Evolutionary conservation across 495 filamentous ascomycete genomes (phyloP).

Genomic region (Trichoderma virens): DNA sequence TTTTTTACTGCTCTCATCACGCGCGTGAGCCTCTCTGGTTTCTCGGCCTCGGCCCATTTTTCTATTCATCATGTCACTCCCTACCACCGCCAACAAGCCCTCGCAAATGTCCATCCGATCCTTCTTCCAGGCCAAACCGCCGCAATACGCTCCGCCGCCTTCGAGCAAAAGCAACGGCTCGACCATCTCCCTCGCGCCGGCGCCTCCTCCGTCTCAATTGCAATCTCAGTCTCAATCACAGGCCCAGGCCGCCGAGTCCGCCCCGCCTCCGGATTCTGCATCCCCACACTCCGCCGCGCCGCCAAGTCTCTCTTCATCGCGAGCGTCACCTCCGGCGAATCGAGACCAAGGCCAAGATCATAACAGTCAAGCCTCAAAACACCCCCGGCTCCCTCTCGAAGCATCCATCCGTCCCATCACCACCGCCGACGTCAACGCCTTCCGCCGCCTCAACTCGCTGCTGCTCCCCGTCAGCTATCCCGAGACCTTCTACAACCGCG

Average conservation of each 20-base stretch:
- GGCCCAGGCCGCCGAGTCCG: too few species aligned
- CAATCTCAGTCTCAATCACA: neutral
- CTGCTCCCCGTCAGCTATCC: constrained; percentile 85
- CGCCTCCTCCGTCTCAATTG: constrained; percentile 4
- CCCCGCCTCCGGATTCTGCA: neutral
- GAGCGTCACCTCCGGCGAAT: neutral
- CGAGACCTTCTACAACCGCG: constrained; percentile 74
- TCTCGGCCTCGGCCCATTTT: too few species aligned
- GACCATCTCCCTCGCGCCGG: constrained; percentile 15
- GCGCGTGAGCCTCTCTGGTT: too few species aligned
- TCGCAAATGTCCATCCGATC: constrained; percentile 43
- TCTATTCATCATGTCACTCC: constrained; percentile 24
- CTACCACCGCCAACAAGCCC: constrained; percentile 19
- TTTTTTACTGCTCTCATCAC: too few species aligned
- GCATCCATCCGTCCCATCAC: constrained; percentile 53
- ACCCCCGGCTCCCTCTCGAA: constrained; percentile 33
- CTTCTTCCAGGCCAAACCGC: constrained; percentile 38
- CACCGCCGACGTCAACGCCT: constrained; percentile 57
- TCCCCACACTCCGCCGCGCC: neutral
- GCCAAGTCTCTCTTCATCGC: neutral
- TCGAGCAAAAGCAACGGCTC: constrained; percentile 14
- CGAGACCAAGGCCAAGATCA: neutral
- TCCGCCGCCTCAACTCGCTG: constrained; percentile 74
- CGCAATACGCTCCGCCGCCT: constrained; percentile 34
- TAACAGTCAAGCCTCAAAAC: too few species aligned